A percentile compares a stretch with the other conserved stretches of the same genome.
These are phyloP conservation scores for Phytophthora fragariae DNA, from an alignment of 352 stramenopile genomes.

Conservation along the genomic window DNA sequence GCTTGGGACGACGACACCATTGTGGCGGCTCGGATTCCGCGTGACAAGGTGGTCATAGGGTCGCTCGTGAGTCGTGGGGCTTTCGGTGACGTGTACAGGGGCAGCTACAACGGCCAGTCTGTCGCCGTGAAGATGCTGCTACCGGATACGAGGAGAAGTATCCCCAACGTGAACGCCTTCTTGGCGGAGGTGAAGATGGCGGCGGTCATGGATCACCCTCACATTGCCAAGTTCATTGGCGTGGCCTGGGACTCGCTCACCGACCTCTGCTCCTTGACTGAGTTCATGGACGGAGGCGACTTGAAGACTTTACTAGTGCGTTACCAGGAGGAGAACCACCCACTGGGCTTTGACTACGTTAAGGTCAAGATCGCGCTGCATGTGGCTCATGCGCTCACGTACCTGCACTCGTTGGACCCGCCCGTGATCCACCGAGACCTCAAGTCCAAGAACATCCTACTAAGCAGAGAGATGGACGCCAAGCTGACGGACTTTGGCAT, in stretches of 20 bases:
- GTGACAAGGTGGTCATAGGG: slow-evolving; percentile 21
- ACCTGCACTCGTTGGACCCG: slow-evolving; percentile 23
- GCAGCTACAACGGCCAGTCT: slow-evolving; percentile 12
- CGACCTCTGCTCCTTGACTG: slow-evolving; percentile 19
- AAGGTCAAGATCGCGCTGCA: slow-evolving; percentile 25
- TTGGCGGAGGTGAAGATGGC: slow-evolving; percentile 24
- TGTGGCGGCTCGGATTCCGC: slow-evolving; percentile 22
- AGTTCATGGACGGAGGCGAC: slow-evolving; percentile 29
- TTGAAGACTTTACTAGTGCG: slow-evolving; percentile 9
- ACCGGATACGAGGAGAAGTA: slow-evolving; percentile 15
- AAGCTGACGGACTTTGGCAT: slow-evolving; percentile 69
- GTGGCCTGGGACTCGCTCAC: slow-evolving; percentile 25
- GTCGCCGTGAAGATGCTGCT: slow-evolving; percentile 23
- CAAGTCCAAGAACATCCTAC: slow-evolving; percentile 76
- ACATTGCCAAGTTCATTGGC: slow-evolving; percentile 19
- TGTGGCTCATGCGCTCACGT: slow-evolving; percentile 27
- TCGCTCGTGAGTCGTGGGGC: slow-evolving; percentile 13
- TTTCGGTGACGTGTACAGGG: slow-evolving; percentile 24
- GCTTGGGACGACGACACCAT: slow-evolving; percentile 34
- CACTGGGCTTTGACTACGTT: slow-evolving; percentile 11
- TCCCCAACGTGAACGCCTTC: slow-evolving; percentile 23
- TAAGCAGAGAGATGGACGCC: slow-evolving; percentile 50
- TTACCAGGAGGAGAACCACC: slow-evolving; percentile 16
- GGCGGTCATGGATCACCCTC: slow-evolving; percentile 21
- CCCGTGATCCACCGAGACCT: slow-evolving; percentile 76